Conservation (phyloP, 345 rosid species). For the Jatropha curcas region DNA sequence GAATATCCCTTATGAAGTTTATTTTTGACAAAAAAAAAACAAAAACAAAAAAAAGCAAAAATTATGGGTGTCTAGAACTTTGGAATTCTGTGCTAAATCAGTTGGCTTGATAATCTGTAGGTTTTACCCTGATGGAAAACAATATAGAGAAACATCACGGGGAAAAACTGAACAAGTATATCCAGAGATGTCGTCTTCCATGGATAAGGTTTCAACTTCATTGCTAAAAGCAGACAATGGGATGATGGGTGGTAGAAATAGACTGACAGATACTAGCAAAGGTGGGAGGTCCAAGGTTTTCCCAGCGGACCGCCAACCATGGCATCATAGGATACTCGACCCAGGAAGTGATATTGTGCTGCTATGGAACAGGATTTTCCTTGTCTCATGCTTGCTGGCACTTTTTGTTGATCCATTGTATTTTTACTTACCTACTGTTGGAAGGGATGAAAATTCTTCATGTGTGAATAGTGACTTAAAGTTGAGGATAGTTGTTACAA, state of each 20-base stretch:
- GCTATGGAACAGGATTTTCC: slow-evolving; percentile 83
- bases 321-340: slow-evolving; percentile 76
- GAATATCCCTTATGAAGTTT: neutral
- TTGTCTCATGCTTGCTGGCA: slow-evolving; percentile 70
- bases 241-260: slow-evolving; percentile 44
- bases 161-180: slow-evolving; percentile 43
- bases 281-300: slow-evolving; percentile 42
- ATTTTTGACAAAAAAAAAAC: too few relatives aligned
- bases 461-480: slow-evolving; percentile 69
- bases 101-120: slow-evolving; percentile 39
- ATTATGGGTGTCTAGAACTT: neutral
- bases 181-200: slow-evolving; percentile 48
- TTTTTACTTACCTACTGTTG: slow-evolving; percentile 70
- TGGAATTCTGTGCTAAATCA: slow-evolving; percentile 3
- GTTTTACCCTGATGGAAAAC: slow-evolving; percentile 67
- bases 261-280: slow-evolving; percentile 45
- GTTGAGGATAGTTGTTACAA: slow-evolving; percentile 62
- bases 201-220: slow-evolving; percentile 46
- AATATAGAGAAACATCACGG: slow-evolving; percentile 43
- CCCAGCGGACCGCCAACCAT: slow-evolving; percentile 42
- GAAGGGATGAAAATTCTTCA: slow-evolving; percentile 31
- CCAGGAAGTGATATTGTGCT: slow-evolving; percentile 83
- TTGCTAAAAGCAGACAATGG: slow-evolving; percentile 51
- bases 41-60: too few relatives aligned
- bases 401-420: slow-evolving; percentile 88